Base-by-base conservation (phyloP, 2,329 filamentous ascomycete species). In the Colletotrichum australisinense region DNA sequence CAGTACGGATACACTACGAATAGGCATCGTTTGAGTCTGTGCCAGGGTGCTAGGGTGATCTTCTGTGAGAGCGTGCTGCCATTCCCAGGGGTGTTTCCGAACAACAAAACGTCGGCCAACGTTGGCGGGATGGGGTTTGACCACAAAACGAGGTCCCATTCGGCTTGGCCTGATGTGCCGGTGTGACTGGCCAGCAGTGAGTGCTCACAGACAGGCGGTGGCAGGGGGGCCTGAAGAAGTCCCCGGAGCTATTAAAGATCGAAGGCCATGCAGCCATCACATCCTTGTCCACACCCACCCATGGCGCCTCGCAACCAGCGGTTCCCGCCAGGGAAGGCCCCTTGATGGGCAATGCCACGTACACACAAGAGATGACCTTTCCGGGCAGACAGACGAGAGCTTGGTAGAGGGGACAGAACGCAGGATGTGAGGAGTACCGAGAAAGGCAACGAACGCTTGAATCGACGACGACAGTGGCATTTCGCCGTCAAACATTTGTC, bases 221-320 rank as follows among this genome's bases (percentile, higher is more conserved):
- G 72, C 69, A 74, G 74, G 69, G 72, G 74, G 65, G 22, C 60
- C 70, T 74, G 74, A 75, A 75, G 74, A 75, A 75, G 73, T 67
- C 73, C 74, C 74, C 74, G 74, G 72, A 65, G 69, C 74, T 72
- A 67, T 72, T 75, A 69, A 73, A 75, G 74, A 75, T 75, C 74
- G 74, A 75, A 75, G 68, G 65, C 56, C 72, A 72, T 74, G 72
- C 72, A 74, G 53, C 72, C 72, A 72, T 72, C 69, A 63, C 58
- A 74, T 72, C 72, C 72, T 63, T 72, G 72, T 72, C 52, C 63
- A 64, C 72, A 74, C 72, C 72, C 70, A 70, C 66, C 42, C 49
- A 68, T 42, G 72, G 63, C 72, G 63, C 63, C 68, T 72, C 63
- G 64, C 72, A 68, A 69, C 69, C 38, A 74, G 72, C 63, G 63